Conservation (phyloP, 495 filamentous ascomycete species). For the Penicillium mononematosum region DNA sequence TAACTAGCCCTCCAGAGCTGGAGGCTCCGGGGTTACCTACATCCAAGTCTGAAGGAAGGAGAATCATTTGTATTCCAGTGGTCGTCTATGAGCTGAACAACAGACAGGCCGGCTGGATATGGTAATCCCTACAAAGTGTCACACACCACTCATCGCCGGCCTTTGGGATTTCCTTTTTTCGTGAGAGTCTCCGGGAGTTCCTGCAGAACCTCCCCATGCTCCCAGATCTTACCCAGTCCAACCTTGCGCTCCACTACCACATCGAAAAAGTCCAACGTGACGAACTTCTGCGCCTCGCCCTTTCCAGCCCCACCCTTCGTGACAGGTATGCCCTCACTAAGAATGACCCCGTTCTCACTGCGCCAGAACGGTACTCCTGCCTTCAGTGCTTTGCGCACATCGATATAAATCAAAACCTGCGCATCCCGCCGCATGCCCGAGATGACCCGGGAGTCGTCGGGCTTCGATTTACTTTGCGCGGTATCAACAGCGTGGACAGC, state of each 20-base stretch:
- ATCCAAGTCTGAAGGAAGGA: background rate
- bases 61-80: background rate
- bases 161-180: conserved; percentile 37
- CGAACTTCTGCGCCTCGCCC: conserved; percentile 28
- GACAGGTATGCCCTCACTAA: conserved; percentile 46
- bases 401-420: conserved; percentile 76
- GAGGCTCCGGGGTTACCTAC: background rate
- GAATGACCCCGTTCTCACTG: conserved; percentile 78
- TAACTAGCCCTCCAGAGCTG: background rate
- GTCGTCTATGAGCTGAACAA: background rate
- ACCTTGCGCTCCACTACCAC: conserved; percentile 57
- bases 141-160: conserved; percentile 14
- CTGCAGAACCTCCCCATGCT: conserved; percentile 57
- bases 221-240: conserved; percentile 64
- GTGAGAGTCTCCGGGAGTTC: conserved; percentile 43
- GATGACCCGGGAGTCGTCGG: conserved; percentile 53
- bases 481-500: conserved; percentile 20
- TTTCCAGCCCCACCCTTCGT: conserved; percentile 13
- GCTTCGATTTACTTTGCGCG: conserved; percentile 10
- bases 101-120: background rate
- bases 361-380: conserved; percentile 77
- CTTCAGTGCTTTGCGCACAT: conserved; percentile 63
- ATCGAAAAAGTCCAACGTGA: conserved; percentile 45
- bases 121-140: background rate
- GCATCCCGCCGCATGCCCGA: conserved; percentile 82